Evolutionary conservation across 169 alveolate species (phyloP).

Genomic region (Plasmodium cynomolgi): DNA sequence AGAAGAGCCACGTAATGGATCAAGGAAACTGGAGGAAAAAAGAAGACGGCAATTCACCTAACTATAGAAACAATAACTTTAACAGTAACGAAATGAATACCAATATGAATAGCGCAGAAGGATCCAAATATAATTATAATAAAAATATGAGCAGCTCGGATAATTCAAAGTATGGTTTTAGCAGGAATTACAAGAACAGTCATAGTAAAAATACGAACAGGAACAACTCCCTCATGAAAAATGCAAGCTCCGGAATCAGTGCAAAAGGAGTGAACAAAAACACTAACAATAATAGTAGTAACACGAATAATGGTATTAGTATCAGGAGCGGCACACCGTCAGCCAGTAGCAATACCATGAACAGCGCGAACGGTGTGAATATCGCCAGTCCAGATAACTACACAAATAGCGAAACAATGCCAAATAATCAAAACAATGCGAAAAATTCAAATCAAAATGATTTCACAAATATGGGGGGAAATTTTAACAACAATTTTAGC

Average conservation of each 20-base stretch:
- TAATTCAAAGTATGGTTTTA: slow-evolving; percentile 8
- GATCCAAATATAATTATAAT: slow-evolving; percentile 25
- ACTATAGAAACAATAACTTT: slow-evolving; percentile 12
- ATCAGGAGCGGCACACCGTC: not conserved
- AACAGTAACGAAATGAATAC: slow-evolving; percentile 18
- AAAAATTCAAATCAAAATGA: not conserved
- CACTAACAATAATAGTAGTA: not conserved
- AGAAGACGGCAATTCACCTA: not conserved
- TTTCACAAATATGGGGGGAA: slow-evolving; percentile 1
- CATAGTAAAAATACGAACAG: slow-evolving; percentile 1
- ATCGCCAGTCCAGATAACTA: not conserved
- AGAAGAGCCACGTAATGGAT: slow-evolving; percentile 2
- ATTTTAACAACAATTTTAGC: slow-evolving; percentile 11
- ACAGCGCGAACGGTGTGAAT: not conserved
- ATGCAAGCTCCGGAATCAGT: not conserved
- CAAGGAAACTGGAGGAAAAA: slow-evolving; percentile 45
- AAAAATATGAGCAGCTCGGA: slow-evolving; percentile 52
- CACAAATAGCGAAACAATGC: not conserved
- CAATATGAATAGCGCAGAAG: not conserved
- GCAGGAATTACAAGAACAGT: slow-evolving; percentile 19
- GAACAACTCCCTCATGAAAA: not conserved
- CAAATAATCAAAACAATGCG: not conserved
- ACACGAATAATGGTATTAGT: not conserved
- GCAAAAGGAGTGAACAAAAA: slow-evolving; percentile 13
- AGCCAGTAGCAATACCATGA: not conserved